A percentile compares a stretch with the other conserved stretches of the same genome.
Evolutionary conservation across 2,329 filamentous ascomycete genomes (phyloP).

Genomic region (Lecanicillium sp.): DNA sequence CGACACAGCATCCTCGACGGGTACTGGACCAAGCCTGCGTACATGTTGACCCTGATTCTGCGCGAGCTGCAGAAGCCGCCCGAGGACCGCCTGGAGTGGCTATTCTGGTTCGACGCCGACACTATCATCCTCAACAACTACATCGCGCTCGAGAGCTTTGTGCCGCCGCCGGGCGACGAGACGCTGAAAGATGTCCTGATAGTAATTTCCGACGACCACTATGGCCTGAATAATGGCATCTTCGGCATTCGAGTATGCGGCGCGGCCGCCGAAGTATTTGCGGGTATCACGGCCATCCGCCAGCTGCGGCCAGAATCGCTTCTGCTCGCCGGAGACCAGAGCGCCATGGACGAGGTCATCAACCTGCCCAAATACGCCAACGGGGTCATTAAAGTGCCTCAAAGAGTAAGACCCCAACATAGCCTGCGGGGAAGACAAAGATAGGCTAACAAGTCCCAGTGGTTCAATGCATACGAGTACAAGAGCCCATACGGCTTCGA

Average conservation of each 20-base stretch:
- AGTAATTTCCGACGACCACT: slow-evolving; percentile 16
- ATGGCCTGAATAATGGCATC: slow-evolving; percentile 19
- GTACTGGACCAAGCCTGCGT: slow-evolving; percentile 35
- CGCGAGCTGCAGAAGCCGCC: slow-evolving; percentile 33
- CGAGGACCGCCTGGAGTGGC: slow-evolving; percentile 31
- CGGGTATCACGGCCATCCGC: slow-evolving; percentile 16
- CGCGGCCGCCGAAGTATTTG: slow-evolving; percentile 18
- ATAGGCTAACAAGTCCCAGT: slow-evolving; percentile 1
- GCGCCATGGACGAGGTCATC: slow-evolving; percentile 18
- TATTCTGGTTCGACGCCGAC: slow-evolving; percentile 27
- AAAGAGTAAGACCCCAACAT: background rate
- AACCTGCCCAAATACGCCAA: slow-evolving; percentile 12
- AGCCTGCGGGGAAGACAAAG: background rate
- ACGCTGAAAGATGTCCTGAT: background rate
- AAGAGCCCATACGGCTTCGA: slow-evolving; percentile 3
- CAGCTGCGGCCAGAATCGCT: slow-evolving; percentile 14
- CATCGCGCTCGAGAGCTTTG: slow-evolving; percentile 4
- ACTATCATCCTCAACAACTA: slow-evolving; percentile 16
- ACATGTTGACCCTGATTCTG: slow-evolving; percentile 30
- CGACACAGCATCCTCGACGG: slow-evolving; percentile 24
- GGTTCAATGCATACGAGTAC: slow-evolving; percentile 18
- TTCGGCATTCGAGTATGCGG: slow-evolving; percentile 17
- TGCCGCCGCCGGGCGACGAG: slow-evolving; percentile 2
- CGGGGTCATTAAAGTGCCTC: slow-evolving; percentile 14
- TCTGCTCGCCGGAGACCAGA: slow-evolving; percentile 17